These are phyloP conservation scores for Citrus australasica DNA, from an alignment of 345 rosid species.

Conservation along the genomic window DNA sequence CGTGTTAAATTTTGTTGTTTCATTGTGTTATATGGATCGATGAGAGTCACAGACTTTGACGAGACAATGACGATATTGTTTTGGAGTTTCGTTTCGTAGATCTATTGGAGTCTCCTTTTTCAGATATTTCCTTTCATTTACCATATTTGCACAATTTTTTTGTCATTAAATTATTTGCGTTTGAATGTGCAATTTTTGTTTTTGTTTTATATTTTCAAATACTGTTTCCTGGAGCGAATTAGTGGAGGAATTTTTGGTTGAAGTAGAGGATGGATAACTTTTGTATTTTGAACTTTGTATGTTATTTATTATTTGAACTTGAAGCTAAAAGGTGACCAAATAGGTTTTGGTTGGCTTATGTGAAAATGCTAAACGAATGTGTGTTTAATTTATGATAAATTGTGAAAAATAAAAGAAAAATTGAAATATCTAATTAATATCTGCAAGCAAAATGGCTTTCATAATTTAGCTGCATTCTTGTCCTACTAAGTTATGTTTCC, in stretches of 20 bases:
- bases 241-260: too few species aligned
- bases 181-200: too few species aligned
- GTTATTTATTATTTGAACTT: too few species aligned
- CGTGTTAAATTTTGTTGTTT: background rate
- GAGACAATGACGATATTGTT: background rate
- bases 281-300: too few species aligned
- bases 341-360: background rate
- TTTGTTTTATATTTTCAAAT: too few species aligned
- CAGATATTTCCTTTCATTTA: background rate
- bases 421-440: background rate
- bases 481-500: background rate
- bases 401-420: background rate
- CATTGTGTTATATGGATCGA: conserved; percentile 13
- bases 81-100: too few species aligned
- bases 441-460: too few species aligned
- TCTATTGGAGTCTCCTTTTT: background rate
- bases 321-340: too few species aligned
- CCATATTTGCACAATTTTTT: too few species aligned
- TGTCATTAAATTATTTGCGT: too few species aligned
- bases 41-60: background rate
- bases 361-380: conserved; percentile 3
- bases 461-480: background rate
- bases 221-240: too few species aligned
- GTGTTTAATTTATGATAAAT: conserved; percentile 28
- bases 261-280: too few species aligned